Percentiles rank a stretch among this genome's conserved stretches.
Conservation (phyloP, 1,284 basidiomycete species). For the Rhodofomes roseus region DNA sequence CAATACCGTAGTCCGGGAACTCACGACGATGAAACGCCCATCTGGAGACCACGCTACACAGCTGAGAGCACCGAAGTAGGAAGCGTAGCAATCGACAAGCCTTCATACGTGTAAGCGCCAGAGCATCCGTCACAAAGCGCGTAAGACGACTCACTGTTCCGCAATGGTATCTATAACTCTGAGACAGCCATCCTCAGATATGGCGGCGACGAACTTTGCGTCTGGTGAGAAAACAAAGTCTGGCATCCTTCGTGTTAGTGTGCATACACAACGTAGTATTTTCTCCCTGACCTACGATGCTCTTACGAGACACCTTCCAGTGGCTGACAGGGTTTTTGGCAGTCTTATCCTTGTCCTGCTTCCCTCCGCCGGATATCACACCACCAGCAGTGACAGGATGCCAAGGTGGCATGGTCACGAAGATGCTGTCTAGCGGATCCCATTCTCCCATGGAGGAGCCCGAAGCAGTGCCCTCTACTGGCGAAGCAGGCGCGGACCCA, state of each 20-base stretch:
- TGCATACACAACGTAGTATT: neutral
- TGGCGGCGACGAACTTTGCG: conserved; percentile 80
- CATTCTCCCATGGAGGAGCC: conserved; percentile 42
- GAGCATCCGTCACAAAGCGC: conserved; percentile 9
- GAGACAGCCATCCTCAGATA: conserved; percentile 86
- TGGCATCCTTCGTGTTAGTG: conserved; percentile 25
- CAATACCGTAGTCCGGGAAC: conserved; percentile 18
- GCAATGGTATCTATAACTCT: conserved; percentile 83
- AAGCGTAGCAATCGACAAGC: conserved; percentile 85
- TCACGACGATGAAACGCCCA: conserved; percentile 84
- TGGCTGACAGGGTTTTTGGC: conserved; percentile 85
- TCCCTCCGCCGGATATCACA: conserved; percentile 31
- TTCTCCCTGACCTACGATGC: conserved; percentile 62
- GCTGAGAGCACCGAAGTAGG: conserved; percentile 88
- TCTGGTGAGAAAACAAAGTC: conserved; percentile 91
- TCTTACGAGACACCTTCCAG: conserved; percentile 70
- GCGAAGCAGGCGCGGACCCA: conserved; percentile 10
- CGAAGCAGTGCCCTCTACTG: conserved; percentile 15
- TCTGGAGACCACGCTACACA: conserved; percentile 95
- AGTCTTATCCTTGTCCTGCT: conserved; percentile 60
- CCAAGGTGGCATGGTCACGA: conserved; percentile 81
- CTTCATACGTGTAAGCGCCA: conserved; percentile 32
- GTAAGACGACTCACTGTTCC: conserved; percentile 60
- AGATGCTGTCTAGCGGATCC: conserved; percentile 72
- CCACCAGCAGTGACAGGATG: conserved; percentile 54